A percentile compares a stretch with the other conserved stretches of the same genome.
Conservation (phyloP, 1,139 yeast genomes). For the Suhomyces terraborum region DNA sequence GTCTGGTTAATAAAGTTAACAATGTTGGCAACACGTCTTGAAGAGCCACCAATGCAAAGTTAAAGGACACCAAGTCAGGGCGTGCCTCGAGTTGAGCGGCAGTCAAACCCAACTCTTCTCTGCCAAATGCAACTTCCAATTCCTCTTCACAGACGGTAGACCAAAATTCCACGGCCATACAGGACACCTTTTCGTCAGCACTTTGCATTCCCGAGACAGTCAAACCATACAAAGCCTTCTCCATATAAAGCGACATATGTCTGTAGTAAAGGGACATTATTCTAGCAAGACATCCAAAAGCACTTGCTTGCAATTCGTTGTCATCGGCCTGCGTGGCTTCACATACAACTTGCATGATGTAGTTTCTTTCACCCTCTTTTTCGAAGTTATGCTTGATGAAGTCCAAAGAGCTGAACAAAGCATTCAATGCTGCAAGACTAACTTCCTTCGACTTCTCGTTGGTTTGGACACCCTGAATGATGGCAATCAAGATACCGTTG, state of each 20-base stretch:
- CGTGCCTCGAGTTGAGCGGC: slow-evolving; percentile 42
- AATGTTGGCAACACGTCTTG: slow-evolving; percentile 86
- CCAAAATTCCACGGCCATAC: slow-evolving; percentile 99
- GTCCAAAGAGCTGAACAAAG: slow-evolving; percentile 87
- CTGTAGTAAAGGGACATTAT: slow-evolving; percentile 89
- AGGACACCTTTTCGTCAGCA: slow-evolving; percentile 81
- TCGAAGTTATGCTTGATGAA: slow-evolving; percentile 87
- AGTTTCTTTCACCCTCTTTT: slow-evolving; percentile 92
- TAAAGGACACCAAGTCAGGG: slow-evolving; percentile 50
- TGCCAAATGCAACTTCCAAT: slow-evolving; percentile 70
- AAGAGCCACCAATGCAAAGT: slow-evolving; percentile 84
- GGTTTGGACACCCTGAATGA: slow-evolving; percentile 92
- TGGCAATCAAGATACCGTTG: slow-evolving; percentile 90
- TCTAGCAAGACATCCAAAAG: slow-evolving; percentile 92
- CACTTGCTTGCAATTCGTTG: slow-evolving; percentile 84
- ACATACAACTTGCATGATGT: slow-evolving; percentile 97
- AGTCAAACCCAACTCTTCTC: slow-evolving; percentile 54
- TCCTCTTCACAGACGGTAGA: slow-evolving; percentile 97
- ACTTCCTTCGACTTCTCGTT: slow-evolving; percentile 75
- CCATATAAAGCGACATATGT: slow-evolving; percentile 94
- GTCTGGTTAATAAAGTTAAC: slow-evolving; percentile 76
- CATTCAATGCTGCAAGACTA: slow-evolving; percentile 86
- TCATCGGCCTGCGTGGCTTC: slow-evolving; percentile 94
- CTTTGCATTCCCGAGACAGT: slow-evolving; percentile 93
- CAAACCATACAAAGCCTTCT: slow-evolving; percentile 87